Base-by-base conservation (phyloP, 179 eudicot species). In the Vitellaria paradoxa region DNA sequence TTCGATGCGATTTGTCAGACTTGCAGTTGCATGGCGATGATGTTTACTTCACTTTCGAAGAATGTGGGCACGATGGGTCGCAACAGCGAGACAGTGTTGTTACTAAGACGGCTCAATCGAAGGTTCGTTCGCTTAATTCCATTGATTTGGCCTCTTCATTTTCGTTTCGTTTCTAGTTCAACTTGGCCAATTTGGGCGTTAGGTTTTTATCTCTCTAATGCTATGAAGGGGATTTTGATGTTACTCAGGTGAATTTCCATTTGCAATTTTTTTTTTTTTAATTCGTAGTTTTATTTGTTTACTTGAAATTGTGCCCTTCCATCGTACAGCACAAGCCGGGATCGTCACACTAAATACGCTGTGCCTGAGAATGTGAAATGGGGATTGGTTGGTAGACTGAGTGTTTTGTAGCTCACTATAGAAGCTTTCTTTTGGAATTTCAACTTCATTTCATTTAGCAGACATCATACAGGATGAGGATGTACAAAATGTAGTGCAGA, bases 11-110 rank as follows among this genome's bases (percentile, higher is more conserved):
- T 59, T 79, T 11, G 15, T 52, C 72, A 96, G 99, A 91, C 90
- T 85, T 93, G 91, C 91, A 93, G 89, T 87, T 96, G 88, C 98
- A 91, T 50, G 98, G 91, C 13, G 99, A 96, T 86, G 99, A 96
- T 82, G 85, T 96, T 71, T 96, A 93, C 82, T 93, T 88, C 76
- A 91, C 98, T 59, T 85, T 91, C 62, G 98, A 89, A 78, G 82
- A 79, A 62, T 82, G 76, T 70, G 68, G 70, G 61, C 89, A 76
- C 55, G 89, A 86, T 76, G 88, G 80, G n/a, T 70, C 65, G 73
- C 86, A 70, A 26, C 85, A 78, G 71, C 71, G 81, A 55, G 81
- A 77, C 3, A 75, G 71, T 26, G 64, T 40, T 78, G 69, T 60
- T 74, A 61, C 83, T 17, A 83, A 74, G 62, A 30, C 85, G 0